Evolutionary conservation across 139 green algal species (phyloP), one percentile per base, ranked within the genome.

Genomic region (Chlorella sp.): DNA sequence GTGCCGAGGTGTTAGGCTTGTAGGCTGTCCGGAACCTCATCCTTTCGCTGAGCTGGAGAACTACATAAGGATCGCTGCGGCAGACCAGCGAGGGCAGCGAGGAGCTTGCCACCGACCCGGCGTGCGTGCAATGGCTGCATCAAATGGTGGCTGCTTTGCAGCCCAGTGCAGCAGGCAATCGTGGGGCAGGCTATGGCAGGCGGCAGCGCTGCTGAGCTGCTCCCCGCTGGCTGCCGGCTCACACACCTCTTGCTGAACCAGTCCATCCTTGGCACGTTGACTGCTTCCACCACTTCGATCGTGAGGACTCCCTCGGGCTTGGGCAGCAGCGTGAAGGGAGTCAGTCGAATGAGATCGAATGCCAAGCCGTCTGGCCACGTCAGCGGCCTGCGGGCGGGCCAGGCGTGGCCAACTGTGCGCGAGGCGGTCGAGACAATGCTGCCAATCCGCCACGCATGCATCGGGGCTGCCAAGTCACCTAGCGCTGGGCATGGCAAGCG

Each of bases 231-330:
- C 29, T 27, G 38, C 12, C 19, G 38, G 8, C 33, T 35, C 1
- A 3, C 25, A 25, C 53, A 59, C 67, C 35, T 41, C 58, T 8
- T n/a, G 15, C 68, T 61, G 33, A 82, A 71, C 9, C 56, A 11
- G 74, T 85, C 80, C 51, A 75, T 81, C 53, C 80, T 66, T 5
- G 80, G 80, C 40, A 85, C 65, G 25, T 58, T 46, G 40, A 38
- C 45, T 3, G 73, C 80, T 14, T 61, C 43, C 23, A 68, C 35
- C 8, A 85, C 61, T n/a, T 21, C 48, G 12, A 81, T 74, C 58
- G 51, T 58, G 27, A 85, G 80, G 38, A 85, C 21, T 0, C 80
- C 80, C 55, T 79, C 31, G 0, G 80, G 80, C 71, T 74, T 27
- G 48, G 56, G 35, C 27, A 58, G 9, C 21, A 36, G 19, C 21